A percentile compares a stretch with the other conserved stretches of the same genome.
These are phyloP conservation scores for Adansonia gregorii DNA, from an alignment of 441 rosid species.

Conservation along the genomic window DNA sequence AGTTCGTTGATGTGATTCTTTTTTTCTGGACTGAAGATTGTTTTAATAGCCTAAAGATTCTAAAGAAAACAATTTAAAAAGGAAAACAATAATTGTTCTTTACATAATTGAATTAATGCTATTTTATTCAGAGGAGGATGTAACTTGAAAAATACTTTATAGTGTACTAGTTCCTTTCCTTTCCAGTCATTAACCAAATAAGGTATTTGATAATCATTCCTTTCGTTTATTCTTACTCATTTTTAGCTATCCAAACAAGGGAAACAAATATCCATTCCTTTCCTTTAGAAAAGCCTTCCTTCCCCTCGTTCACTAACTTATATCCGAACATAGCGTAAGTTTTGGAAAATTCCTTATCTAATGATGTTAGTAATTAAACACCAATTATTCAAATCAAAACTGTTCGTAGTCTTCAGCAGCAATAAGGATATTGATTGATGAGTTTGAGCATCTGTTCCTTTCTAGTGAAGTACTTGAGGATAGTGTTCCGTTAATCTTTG, in stretches of 20 bases:
- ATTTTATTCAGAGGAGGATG: background rate
- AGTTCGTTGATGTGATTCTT: background rate
- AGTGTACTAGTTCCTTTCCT: background rate
- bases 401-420: background rate
- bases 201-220: background rate
- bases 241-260: background rate
- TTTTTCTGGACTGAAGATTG: background rate
- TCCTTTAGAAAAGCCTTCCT: background rate
- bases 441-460: background rate
- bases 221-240: background rate
- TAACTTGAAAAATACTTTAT: background rate
- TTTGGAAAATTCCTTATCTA: background rate
- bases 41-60: background rate
- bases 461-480: background rate
- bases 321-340: slow-evolving; percentile 5
- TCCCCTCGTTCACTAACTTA: background rate
- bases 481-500: background rate
- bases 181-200: background rate
- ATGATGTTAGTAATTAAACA: background rate
- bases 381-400: slow-evolving; percentile 9
- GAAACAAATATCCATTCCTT: background rate
- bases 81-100: background rate
- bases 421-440: slow-evolving; percentile 6
- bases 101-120: background rate
- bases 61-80: background rate